These are phyloP conservation scores for Apiotrichum veenhuisii DNA, from an alignment of 1,284 basidiomycete species.

Conservation along the genomic window DNA sequence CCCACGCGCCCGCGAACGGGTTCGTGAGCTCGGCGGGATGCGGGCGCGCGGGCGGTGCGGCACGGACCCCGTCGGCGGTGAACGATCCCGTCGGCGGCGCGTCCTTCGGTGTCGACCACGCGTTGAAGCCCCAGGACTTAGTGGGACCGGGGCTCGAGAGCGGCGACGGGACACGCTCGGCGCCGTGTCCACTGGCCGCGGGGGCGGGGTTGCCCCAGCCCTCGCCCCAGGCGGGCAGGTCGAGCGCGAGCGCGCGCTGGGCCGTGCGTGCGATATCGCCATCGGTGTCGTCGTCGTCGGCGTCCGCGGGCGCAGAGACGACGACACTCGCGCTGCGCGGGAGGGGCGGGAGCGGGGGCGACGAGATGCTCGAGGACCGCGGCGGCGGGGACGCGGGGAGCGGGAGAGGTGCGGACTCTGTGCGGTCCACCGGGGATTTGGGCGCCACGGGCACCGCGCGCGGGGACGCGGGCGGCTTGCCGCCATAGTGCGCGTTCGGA, in stretches of 20 bases:
- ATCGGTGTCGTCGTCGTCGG: slow-evolving; percentile 21
- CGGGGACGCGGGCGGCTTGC: neutral
- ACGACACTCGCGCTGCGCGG: slow-evolving; percentile 1
- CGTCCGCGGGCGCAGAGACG: slow-evolving; percentile 1
- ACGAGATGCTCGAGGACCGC: neutral
- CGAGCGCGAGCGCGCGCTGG: slow-evolving; percentile 11
- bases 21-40: slow-evolving; percentile 38
- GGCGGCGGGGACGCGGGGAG: slow-evolving; percentile 4
- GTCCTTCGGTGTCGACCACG: slow-evolving; percentile 25
- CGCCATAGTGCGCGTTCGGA: slow-evolving; percentile 10
- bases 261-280: slow-evolving; percentile 31
- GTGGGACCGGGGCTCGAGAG: neutral
- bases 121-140: slow-evolving; percentile 31
- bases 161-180: neutral
- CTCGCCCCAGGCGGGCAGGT: slow-evolving; percentile 13
- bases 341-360: neutral
- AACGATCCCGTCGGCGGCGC: slow-evolving; percentile 8
- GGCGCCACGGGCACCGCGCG: neutral
- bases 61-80: slow-evolving; percentile 12
- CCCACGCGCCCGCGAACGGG: slow-evolving; percentile 8
- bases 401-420: slow-evolving; percentile 27
- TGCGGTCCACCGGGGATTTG: slow-evolving; percentile 14
- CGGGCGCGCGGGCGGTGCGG: slow-evolving; percentile 44
- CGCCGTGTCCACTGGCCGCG: neutral
- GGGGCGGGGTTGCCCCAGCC: slow-evolving; percentile 1